Percentiles rank a stretch among this genome's conserved stretches.
These are phyloP conservation scores for Yarrowia galli DNA, from an alignment of 1,139 yeast genomes.

Conservation along the genomic window DNA sequence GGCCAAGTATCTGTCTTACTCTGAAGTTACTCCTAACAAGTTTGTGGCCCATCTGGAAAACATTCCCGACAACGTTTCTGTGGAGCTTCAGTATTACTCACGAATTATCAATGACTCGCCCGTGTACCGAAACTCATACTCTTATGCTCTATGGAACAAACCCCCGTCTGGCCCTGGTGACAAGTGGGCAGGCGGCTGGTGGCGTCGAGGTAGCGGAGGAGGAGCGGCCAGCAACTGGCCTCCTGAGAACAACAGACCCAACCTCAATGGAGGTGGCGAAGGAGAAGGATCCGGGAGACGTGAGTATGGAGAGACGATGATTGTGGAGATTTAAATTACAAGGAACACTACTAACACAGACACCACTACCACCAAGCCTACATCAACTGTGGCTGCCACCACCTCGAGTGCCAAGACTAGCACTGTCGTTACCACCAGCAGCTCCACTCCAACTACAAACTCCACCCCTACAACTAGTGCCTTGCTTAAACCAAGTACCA, in stretches of 20 bases:
- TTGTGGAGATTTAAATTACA: background rate
- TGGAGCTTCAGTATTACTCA: slow-evolving; percentile 1
- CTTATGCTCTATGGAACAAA: background rate
- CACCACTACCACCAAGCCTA: slow-evolving; percentile 8
- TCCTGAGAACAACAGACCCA: background rate
- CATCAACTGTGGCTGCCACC: background rate
- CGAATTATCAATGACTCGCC: background rate
- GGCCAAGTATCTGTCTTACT: slow-evolving; percentile 14
- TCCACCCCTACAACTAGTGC: background rate
- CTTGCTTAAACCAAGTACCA: background rate
- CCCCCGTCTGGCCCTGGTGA: background rate
- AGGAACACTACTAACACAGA: slow-evolving; percentile 14
- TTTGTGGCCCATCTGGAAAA: slow-evolving; percentile 1
- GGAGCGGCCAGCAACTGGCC: slow-evolving; percentile 1
- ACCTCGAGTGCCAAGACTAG: background rate
- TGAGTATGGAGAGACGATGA: slow-evolving; percentile 5
- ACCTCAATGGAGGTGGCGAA: slow-evolving; percentile 10
- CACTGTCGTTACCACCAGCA: background rate
- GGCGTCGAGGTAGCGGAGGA: slow-evolving; percentile 8
- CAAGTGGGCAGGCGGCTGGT: background rate
- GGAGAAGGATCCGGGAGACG: slow-evolving; percentile 1
- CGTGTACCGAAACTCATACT: slow-evolving; percentile 9
- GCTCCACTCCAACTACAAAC: background rate
- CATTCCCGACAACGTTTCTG: slow-evolving; percentile 25
- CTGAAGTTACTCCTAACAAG: background rate